Percentiles rank a stretch among this genome's conserved stretches.
phyloP scores from a whole-genome alignment of 73 alveolate species.

The Paramecium octaurelia region DNA sequence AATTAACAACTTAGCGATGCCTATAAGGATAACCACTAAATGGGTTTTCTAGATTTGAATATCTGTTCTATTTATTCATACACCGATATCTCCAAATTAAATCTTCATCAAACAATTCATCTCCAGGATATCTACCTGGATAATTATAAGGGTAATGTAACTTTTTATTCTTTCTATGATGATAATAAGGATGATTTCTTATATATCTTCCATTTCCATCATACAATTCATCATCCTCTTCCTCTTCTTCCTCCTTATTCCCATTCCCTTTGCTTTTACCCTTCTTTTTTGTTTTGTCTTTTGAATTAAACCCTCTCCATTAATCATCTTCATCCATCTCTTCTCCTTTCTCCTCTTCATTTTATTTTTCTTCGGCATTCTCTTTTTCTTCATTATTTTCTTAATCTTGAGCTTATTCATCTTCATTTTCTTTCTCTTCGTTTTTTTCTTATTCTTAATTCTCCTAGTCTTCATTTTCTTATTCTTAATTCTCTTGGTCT shows the following conservation, averaged over 20 bases:
- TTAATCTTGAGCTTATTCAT: not conserved
- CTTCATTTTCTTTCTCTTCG: not conserved
- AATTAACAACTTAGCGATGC: not conserved
- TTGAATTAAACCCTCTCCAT: not conserved
- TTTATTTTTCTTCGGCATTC: not conserved
- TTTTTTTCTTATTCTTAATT: not conserved
- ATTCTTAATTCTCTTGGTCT: not conserved
- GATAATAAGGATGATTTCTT: constrained; percentile 31
- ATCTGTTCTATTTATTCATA: not conserved
- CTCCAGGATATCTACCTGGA: not conserved
- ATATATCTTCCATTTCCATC: constrained; percentile 14
- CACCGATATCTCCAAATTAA: not conserved
- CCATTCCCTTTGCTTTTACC: not conserved
- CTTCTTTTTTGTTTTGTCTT: not conserved
- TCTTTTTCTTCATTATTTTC: not conserved
- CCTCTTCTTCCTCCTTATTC: not conserved
- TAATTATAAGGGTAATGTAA: not conserved
- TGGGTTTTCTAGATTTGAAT: not conserved
- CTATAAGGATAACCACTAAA: constrained; percentile 12
- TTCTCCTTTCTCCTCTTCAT: not conserved
- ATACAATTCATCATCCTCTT: not conserved
- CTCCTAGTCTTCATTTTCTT: not conserved
- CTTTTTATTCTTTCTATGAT: not conserved
- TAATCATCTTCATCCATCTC: not conserved
- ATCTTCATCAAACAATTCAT: not conserved